Evolutionary conservation across 805 yeast genomes (phyloP).

Genomic region (Kodamaea leandrae): DNA sequence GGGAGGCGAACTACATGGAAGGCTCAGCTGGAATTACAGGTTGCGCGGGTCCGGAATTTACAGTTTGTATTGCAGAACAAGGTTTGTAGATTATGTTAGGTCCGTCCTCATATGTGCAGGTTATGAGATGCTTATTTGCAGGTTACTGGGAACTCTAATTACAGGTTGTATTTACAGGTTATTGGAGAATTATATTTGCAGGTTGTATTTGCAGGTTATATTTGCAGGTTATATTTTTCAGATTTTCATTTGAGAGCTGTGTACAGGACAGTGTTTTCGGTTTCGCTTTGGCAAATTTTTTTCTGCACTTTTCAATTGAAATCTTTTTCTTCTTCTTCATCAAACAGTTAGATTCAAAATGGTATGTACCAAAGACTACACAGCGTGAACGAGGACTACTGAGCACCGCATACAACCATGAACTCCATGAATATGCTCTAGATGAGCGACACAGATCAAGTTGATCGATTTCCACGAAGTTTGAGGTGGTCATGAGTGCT

Average conservation of each 20-base stretch:
- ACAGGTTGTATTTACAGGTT: background rate
- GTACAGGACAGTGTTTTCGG: conserved; percentile 3
- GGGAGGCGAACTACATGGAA: too few species aligned
- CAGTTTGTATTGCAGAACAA: too few species aligned
- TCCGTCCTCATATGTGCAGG: too few species aligned
- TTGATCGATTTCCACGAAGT: background rate
- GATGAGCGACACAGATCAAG: too few species aligned
- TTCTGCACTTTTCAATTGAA: conserved; percentile 3
- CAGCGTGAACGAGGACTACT: conserved; percentile 1
- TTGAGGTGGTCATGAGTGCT: background rate
- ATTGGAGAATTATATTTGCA: background rate
- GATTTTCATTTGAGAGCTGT: conserved; percentile 3
- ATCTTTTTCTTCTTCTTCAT: conserved; percentile 14
- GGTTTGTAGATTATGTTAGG: too few species aligned
- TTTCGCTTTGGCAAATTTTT: conserved; percentile 3
- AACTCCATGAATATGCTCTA: background rate
- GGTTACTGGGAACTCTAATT: background rate
- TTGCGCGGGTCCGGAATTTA: too few species aligned
- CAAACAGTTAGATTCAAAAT: conserved; percentile 17
- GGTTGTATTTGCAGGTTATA: background rate
- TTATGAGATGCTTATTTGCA: too few species aligned
- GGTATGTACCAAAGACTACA: conserved; percentile 20
- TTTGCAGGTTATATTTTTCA: background rate
- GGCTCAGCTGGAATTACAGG: too few species aligned
- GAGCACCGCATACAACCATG: background rate